A percentile compares a stretch with the other conserved stretches of the same genome.
phyloP scores from a whole-genome alignment of 2,329 filamentous ascomycete genomes.

The Nemania diffusa region DNA sequence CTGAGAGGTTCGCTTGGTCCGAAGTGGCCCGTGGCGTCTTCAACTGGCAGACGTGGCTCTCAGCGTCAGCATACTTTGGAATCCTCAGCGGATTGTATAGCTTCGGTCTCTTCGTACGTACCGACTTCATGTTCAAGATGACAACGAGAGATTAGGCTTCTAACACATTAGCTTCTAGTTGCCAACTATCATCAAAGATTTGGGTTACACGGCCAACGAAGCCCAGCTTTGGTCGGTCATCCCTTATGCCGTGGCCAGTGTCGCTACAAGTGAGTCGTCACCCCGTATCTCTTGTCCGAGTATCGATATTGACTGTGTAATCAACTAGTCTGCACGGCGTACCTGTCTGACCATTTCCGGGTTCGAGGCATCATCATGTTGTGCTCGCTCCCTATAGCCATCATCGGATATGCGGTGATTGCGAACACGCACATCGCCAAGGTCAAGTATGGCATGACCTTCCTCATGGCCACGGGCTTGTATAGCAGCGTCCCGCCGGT shows the following conservation, averaged over 20 bases:
- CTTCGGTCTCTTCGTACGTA: conserved; percentile 70
- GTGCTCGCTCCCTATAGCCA: conserved; percentile 69
- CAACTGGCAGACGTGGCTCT: conserved; percentile 71
- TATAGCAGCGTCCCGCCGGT: conserved; percentile 72
- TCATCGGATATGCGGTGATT: conserved; percentile 72
- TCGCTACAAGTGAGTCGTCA: conserved; percentile 59
- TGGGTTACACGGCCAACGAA: conserved; percentile 65
- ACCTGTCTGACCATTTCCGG: conserved; percentile 69
- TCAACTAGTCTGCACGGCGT: conserved; percentile 59
- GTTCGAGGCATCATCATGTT: conserved; percentile 72
- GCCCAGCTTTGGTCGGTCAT: conserved; percentile 73
- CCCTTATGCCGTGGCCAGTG: conserved; percentile 69
- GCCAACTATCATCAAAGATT: conserved; percentile 71
- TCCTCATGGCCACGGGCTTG: conserved; percentile 73
- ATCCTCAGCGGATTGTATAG: conserved; percentile 69
- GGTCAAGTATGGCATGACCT: conserved; percentile 73
- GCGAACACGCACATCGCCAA: conserved; percentile 64
- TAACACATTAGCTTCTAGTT: conserved; percentile 53
- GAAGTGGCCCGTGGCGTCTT: conserved; percentile 71
- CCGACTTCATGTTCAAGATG: not conserved
- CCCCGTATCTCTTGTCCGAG: not conserved
- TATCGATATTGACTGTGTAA: conserved; percentile 11
- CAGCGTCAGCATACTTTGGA: conserved; percentile 69
- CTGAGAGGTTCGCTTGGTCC: conserved; percentile 67
- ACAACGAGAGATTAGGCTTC: not conserved